Conservation (phyloP, 805 yeast genomes). For the Ogataea parapolymorpha region DNA sequence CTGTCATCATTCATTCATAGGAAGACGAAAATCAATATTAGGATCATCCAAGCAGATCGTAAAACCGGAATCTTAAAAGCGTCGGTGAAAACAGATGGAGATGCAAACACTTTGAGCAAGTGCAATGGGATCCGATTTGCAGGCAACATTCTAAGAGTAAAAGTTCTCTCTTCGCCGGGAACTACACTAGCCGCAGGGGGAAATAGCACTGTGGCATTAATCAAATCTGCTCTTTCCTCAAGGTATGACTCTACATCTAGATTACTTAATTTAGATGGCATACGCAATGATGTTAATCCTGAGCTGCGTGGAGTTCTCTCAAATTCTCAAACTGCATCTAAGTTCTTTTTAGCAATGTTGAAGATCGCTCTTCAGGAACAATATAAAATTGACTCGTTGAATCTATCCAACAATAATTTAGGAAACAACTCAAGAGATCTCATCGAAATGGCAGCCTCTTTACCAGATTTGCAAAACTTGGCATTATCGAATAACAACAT, state of each 20-base stretch:
- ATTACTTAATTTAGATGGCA: conserved; percentile 65
- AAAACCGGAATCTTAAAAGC: conserved; percentile 52
- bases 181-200: conserved; percentile 24
- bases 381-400: conserved; percentile 65
- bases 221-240: conserved; percentile 56
- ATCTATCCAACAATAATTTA: conserved; percentile 63
- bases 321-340: conserved; percentile 46
- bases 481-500: conserved; percentile 78
- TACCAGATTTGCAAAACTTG: conserved; percentile 73
- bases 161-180: conserved; percentile 29
- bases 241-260: conserved; percentile 65
- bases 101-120: conserved; percentile 55
- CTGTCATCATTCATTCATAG: conserved; percentile 66
- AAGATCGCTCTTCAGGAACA: conserved; percentile 59
- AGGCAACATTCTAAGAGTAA: conserved; percentile 58
- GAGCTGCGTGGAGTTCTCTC: conserved; percentile 58
- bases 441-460: conserved; percentile 64
- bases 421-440: conserved; percentile 55
- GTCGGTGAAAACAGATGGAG: conserved; percentile 48
- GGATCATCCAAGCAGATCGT: conserved; percentile 52
- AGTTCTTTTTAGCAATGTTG: conserved; percentile 88
- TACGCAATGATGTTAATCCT: conserved; percentile 61
- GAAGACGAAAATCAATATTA: conserved; percentile 55
- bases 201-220: conserved; percentile 53
- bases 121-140: conserved; percentile 84